Evolutionary conservation across 1,284 basidiomycete genomes (phyloP).

Genomic region (Puccinia brachypodii): DNA sequence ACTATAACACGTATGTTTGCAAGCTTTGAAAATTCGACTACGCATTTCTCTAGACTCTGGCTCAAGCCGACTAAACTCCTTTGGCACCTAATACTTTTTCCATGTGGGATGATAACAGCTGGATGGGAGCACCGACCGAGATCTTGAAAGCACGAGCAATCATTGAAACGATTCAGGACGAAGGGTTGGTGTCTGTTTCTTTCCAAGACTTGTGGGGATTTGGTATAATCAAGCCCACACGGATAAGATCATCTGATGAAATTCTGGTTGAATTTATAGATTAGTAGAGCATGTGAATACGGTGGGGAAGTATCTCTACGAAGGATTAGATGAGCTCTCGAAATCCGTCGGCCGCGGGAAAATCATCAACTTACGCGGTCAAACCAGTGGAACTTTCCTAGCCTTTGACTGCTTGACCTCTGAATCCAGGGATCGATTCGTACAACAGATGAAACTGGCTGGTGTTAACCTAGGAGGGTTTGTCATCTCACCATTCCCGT

Average conservation of each 20-base stretch:
- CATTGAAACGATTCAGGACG: slow-evolving; percentile 59
- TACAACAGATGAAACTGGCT: slow-evolving; percentile 53
- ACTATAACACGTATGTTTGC: slow-evolving; percentile 56
- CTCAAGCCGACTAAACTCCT: not conserved
- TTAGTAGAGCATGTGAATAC: slow-evolving; percentile 53
- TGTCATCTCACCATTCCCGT: too few relatives aligned
- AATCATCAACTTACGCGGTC: slow-evolving; percentile 53
- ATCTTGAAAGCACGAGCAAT: slow-evolving; percentile 62
- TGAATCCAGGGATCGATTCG: slow-evolving; percentile 52
- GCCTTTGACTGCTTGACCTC: slow-evolving; percentile 52
- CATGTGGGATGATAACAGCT: slow-evolving; percentile 2
- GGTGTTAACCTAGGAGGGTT: slow-evolving; percentile 55
- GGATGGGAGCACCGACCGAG: slow-evolving; percentile 60
- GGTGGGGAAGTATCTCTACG: slow-evolving; percentile 54
- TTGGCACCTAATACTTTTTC: not conserved
- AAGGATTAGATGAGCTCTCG: slow-evolving; percentile 50
- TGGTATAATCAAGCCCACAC: not conserved
- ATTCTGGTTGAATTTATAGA: not conserved
- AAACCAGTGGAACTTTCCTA: slow-evolving; percentile 54
- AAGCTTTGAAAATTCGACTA: too few relatives aligned
- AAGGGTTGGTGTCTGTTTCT: slow-evolving; percentile 53
- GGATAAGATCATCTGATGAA: not conserved
- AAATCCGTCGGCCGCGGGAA: slow-evolving; percentile 49
- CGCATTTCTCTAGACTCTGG: not conserved
- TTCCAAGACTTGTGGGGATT: not conserved